These are phyloP conservation scores for Aspergillus melleus DNA, from an alignment of 2,329 filamentous ascomycete genomes.

Conservation along the genomic window DNA sequence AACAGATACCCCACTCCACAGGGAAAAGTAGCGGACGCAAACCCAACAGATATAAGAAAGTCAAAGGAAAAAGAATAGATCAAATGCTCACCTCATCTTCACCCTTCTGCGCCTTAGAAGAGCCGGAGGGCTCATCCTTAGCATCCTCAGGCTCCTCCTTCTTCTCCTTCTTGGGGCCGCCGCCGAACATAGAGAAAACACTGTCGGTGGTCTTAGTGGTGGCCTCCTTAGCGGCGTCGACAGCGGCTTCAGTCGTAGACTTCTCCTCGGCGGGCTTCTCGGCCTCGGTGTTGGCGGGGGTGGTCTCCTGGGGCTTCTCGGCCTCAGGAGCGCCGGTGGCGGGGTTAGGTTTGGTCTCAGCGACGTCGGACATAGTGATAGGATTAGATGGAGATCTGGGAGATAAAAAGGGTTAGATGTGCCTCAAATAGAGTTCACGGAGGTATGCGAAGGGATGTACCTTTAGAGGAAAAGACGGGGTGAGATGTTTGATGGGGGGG, in stretches of 20 bases:
- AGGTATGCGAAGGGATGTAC: background rate
- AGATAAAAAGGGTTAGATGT: background rate
- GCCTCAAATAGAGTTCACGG: background rate
- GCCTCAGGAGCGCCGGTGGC: slow-evolving; percentile 38
- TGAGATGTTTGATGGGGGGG: slow-evolving; percentile 8
- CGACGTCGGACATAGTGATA: slow-evolving; percentile 43
- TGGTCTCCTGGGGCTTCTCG: slow-evolving; percentile 35
- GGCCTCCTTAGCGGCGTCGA: slow-evolving; percentile 38
- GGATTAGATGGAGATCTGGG: slow-evolving; percentile 9
- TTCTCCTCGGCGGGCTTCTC: slow-evolving; percentile 21
- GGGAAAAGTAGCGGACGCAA: background rate
- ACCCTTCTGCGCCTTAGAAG: slow-evolving; percentile 74
- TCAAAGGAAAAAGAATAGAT: slow-evolving; percentile 11
- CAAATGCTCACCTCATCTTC: slow-evolving; percentile 57
- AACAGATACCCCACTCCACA: too few relatives aligned
- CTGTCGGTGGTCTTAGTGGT: slow-evolving; percentile 49
- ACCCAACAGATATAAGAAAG: background rate
- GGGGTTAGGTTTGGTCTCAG: slow-evolving; percentile 46
- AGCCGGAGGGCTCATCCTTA: slow-evolving; percentile 82
- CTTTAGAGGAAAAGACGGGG: background rate
- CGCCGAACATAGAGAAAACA: slow-evolving; percentile 98
- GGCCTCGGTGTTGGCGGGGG: slow-evolving; percentile 31
- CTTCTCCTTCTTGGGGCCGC: slow-evolving; percentile 95
- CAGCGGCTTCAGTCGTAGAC: slow-evolving; percentile 32
- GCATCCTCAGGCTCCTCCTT: slow-evolving; percentile 76